Percentiles rank a stretch among this genome's conserved stretches.
These are phyloP conservation scores for Mycosphaerelloides madeirae DNA, from an alignment of 2,329 filamentous ascomycete species.

Conservation along the genomic window DNA sequence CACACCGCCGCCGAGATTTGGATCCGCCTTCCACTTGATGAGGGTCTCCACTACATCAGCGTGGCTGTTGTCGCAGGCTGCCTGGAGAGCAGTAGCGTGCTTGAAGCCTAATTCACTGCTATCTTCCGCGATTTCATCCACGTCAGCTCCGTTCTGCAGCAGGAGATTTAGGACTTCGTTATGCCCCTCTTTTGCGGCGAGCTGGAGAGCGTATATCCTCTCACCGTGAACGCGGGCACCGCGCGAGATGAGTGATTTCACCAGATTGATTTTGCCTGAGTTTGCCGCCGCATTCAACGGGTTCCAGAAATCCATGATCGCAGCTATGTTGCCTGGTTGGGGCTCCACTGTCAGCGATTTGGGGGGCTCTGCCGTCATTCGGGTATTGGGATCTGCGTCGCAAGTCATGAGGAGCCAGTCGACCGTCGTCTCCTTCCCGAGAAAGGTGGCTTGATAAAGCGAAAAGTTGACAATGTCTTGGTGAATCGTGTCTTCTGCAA, in stretches of 20 bases:
- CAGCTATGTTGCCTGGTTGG: too few species aligned
- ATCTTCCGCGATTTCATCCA: constrained; percentile 1
- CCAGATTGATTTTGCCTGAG: constrained; percentile 1
- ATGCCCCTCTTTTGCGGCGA: constrained; percentile 4
- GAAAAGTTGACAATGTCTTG: constrained; percentile 4
- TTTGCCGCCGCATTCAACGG: constrained; percentile 5
- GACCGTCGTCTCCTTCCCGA: constrained; percentile 1
- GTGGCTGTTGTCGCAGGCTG: constrained; percentile 6
- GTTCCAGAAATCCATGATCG: not conserved
- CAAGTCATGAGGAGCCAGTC: not conserved
- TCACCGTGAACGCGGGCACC: constrained; percentile 2
- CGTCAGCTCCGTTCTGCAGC: constrained; percentile 1
- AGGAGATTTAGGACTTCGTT: constrained; percentile 1
- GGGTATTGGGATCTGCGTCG: too few species aligned
- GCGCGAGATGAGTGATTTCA: not conserved
- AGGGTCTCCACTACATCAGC: not conserved
- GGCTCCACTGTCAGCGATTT: not conserved
- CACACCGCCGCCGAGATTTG: constrained; percentile 6
- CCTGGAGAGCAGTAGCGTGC: constrained; percentile 9
- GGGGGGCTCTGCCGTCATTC: too few species aligned
- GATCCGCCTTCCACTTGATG: constrained; percentile 3
- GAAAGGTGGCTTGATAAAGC: constrained; percentile 2
- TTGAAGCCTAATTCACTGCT: constrained; percentile 4
- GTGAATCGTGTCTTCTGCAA: not conserved
- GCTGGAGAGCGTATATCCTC: constrained; percentile 3